These are phyloP conservation scores for Trematosphaeria pertusa DNA, from an alignment of 2,329 filamentous ascomycete genomes.

Conservation along the genomic window DNA sequence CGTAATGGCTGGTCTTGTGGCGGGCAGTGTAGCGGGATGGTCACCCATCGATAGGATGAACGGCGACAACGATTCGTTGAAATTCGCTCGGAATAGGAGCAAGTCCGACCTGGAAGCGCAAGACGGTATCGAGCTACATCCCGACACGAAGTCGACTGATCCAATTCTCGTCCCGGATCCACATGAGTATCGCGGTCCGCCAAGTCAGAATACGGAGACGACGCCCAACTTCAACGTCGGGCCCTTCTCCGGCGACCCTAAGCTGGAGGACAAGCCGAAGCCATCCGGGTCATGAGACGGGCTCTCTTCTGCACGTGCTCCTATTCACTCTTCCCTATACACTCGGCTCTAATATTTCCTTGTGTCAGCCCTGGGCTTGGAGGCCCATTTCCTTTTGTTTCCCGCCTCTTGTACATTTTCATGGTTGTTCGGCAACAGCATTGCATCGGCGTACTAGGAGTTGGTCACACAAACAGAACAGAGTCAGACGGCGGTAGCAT, in stretches of 20 bases:
- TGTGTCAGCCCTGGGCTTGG: not conserved
- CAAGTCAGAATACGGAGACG: constrained; percentile 53
- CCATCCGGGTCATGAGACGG: constrained; percentile 8
- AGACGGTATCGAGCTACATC: constrained; percentile 56
- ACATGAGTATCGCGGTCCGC: constrained; percentile 47
- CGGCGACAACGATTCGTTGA: constrained; percentile 51
- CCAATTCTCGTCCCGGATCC: constrained; percentile 54
- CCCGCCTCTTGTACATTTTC: constrained; percentile 4
- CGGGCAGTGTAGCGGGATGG: constrained; percentile 78
- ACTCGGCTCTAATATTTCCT: not conserved
- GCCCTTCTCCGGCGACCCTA: constrained; percentile 51
- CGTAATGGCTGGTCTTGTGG: constrained; percentile 84
- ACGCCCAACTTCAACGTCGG: constrained; percentile 53
- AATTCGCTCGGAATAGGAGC: constrained; percentile 42
- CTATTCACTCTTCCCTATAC: not conserved
- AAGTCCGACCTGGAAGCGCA: constrained; percentile 51
- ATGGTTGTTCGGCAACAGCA: constrained; percentile 7
- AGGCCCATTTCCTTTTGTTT: not conserved
- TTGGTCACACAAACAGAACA: constrained; percentile 5
- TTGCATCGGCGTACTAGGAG: constrained; percentile 15
- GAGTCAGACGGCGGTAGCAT: constrained; percentile 1
- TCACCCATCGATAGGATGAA: constrained; percentile 68
- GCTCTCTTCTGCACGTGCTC: not conserved
- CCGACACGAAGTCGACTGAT: constrained; percentile 57
- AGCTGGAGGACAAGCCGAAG: constrained; percentile 29